Percentiles rank a stretch among this genome's conserved stretches.
Evolutionary conservation across 768 basidiomycete species (phyloP).

Genomic region (Porphyrellus cyaneotinctus): DNA sequence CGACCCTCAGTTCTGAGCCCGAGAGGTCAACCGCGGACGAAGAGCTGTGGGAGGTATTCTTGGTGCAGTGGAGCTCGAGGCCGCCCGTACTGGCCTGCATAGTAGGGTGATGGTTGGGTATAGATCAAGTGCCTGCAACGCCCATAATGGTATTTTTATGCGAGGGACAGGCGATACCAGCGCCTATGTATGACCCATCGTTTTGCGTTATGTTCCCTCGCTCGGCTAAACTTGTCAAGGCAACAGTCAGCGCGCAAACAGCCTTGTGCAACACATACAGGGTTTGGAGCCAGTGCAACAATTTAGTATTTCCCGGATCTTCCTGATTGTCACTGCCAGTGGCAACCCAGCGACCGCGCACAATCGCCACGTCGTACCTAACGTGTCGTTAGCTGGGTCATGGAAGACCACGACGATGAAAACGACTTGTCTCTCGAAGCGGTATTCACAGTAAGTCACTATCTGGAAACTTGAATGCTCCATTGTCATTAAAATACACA

Average conservation of each 20-base stretch:
- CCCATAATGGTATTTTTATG: neutral
- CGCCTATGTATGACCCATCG: too few relatives aligned
- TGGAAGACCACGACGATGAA: constrained; percentile 23
- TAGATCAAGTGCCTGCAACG: neutral
- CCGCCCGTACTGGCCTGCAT: neutral
- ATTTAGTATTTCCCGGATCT: too few relatives aligned
- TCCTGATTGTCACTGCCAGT: too few relatives aligned
- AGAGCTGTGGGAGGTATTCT: constrained; percentile 32
- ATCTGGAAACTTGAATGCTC: neutral
- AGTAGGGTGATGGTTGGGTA: neutral
- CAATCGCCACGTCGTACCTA: too few relatives aligned
- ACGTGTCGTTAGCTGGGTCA: neutral
- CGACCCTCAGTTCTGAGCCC: constrained; percentile 34
- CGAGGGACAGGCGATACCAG: too few relatives aligned
- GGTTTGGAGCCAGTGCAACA: too few relatives aligned
- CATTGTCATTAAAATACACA: too few relatives aligned
- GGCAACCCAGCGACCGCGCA: too few relatives aligned
- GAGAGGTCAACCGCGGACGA: constrained; percentile 57
- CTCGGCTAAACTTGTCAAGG: too few relatives aligned
- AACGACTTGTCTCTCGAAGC: constrained; percentile 37
- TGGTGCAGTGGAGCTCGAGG: neutral
- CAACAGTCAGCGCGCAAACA: too few relatives aligned
- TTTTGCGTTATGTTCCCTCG: too few relatives aligned
- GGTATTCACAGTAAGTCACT: constrained; percentile 49
- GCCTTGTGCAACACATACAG: too few relatives aligned